Conservation (phyloP, 352 stramenopile genomes). For the Globisporangium takayamanum region DNA sequence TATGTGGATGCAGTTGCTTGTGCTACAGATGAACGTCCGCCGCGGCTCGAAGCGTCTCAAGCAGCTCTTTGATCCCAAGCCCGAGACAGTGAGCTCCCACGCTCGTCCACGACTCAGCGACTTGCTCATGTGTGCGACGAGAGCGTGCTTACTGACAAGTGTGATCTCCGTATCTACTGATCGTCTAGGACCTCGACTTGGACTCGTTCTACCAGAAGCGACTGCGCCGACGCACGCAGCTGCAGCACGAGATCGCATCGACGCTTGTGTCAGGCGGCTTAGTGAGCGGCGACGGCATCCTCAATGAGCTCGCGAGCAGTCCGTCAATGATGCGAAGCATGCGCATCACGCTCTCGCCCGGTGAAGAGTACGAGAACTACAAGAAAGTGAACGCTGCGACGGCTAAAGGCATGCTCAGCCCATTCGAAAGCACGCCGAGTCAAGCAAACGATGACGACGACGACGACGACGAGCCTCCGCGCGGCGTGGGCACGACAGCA, state of each 20-base stretch:
- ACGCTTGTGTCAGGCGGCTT: slow-evolving; percentile 26
- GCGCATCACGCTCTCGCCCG: slow-evolving; percentile 56
- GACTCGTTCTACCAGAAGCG: slow-evolving; percentile 52
- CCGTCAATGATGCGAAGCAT: slow-evolving; percentile 39
- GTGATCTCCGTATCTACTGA: not conserved
- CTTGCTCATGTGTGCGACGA: no score
- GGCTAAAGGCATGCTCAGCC: slow-evolving; percentile 7
- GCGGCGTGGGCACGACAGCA: not conserved
- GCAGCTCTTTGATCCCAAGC: slow-evolving; percentile 22
- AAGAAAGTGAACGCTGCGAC: slow-evolving; percentile 47
- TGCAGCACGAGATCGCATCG: slow-evolving; percentile 47
- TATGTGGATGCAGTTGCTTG: no score
- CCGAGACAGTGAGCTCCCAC: slow-evolving; percentile 14
- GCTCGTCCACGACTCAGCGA: not conserved
- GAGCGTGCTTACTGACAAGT: not conserved
- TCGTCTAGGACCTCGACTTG: slow-evolving; percentile 40
- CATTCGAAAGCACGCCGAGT: slow-evolving; percentile 17
- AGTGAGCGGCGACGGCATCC: slow-evolving; percentile 18
- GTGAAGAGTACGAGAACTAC: slow-evolving; percentile 68
- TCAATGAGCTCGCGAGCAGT: slow-evolving; percentile 20
- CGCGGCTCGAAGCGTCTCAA: slow-evolving; percentile 19
- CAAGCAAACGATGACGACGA: slow-evolving; percentile 22
- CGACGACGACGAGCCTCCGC: slow-evolving; percentile 9
- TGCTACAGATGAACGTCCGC: slow-evolving; percentile 23
- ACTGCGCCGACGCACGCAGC: slow-evolving; percentile 41